These are phyloP conservation scores for Sicyos baderoa DNA, from an alignment of 306 rosid genomes.

Conservation along the genomic window DNA sequence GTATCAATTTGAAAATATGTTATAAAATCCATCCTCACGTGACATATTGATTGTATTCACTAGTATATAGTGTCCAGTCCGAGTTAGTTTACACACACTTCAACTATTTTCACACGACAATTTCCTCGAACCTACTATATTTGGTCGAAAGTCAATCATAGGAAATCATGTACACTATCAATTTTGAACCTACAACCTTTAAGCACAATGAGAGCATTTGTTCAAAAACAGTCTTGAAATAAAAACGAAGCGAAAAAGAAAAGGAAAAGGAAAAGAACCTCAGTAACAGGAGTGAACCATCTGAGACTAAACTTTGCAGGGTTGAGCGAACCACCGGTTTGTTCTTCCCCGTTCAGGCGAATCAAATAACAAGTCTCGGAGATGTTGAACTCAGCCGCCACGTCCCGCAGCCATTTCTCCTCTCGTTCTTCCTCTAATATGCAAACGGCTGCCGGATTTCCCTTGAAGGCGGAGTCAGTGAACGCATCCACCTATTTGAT, in stretches of 20 bases:
- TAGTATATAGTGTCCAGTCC: no score
- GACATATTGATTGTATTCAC: neutral
- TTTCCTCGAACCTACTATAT: no score
- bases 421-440: slow-evolving; percentile 51
- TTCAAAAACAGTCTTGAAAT: neutral
- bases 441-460: slow-evolving; percentile 73
- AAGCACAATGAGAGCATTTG: neutral
- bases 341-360: slow-evolving; percentile 23
- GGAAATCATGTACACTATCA: no score
- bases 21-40: neutral
- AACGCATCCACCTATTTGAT: slow-evolving; percentile 55
- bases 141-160: no score
- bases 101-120: no score
- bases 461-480: slow-evolving; percentile 57
- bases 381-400: slow-evolving; percentile 55
- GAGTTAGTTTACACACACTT: no score
- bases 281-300: slow-evolving; percentile 71
- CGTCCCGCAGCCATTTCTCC: slow-evolving; percentile 44
- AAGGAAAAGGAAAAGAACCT: slow-evolving; percentile 32
- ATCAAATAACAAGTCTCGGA: slow-evolving; percentile 40
- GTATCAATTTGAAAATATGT: no score
- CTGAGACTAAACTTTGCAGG: slow-evolving; percentile 51
- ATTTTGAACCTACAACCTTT: no score
- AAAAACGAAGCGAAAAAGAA: neutral
- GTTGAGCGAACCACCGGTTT: slow-evolving; percentile 13